Evolutionary conservation across 1,284 basidiomycete species (phyloP), one percentile per base, ranked within the genome.

Genomic region (Cutaneotrichosporon arboriforme): DNA sequence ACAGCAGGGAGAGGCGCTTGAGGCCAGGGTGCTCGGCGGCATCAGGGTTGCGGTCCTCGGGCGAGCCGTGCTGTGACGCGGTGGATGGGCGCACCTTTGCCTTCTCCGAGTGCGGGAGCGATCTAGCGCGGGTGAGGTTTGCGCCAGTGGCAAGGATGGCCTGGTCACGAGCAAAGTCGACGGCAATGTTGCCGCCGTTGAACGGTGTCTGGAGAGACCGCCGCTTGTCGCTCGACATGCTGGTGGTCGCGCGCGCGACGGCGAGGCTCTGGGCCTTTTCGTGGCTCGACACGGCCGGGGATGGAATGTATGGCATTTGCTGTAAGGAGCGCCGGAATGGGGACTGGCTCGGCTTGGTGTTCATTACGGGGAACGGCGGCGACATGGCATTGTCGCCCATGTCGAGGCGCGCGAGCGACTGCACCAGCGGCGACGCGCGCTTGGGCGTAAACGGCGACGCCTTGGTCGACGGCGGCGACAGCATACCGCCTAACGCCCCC

Each of bases 271-370:
- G 54, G 1, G 57, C 57, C 8, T 50, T 42, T n/a, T 55, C 57
- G 14, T 39, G 48, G 26, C 36, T 55, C 22, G 57, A 55, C n/a
- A 38, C 34, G 2, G 57, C 51, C 1, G 51, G 23, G 3, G 54
- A 53, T 3, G 41, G 51, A 20, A 59, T 55, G 54, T 59, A 59
- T 3, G 51, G 51, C 12, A 59, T 59, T 18, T 59, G 54, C 38
- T 59, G 54, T 31, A 59, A 42, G 2, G 57, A 59, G 12, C 57
- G 54, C 3, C 57, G 57, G 54, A 45, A 55, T 10, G 50, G 51
- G 15, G 49, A 48, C 15, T 51, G 47, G 14, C 38, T 44, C 17
- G 49, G 40, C n/a, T 44, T 35, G 4, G 21, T 38, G 31, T 45
- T 39, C 20, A 55, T 34, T 1, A 50, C 36, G 7, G 57, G 38